Evolutionary conservation across 1,139 yeast species (phyloP), one percentile per base, ranked within the genome.

Genomic region (Debaryomyces sp.): DNA sequence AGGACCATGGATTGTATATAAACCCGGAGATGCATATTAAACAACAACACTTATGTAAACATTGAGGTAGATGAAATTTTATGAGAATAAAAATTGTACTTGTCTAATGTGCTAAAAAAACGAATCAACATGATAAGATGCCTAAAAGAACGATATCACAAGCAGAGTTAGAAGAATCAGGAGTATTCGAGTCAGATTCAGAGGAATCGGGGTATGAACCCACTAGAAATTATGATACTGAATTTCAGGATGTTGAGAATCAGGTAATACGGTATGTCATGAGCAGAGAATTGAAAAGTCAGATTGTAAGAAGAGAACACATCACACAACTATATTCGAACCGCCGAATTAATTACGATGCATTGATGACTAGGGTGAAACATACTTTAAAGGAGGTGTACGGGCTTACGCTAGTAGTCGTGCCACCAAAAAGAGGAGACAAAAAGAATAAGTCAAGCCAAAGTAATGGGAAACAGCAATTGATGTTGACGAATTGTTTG

Each of bases 401-500:
- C 52, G 80, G 78, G 1, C 48, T 74, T 44, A 54, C 62, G 21
- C 53, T 74, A 36, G 62, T 56, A 33, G 61, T 60, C 40, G 51
- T 61, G 10, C 61, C 66, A 4, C 43, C 47, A 18, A 43, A 50
- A 27, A 53, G 53, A 17, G 43, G 46, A 8, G 52, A 41, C 21
- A 45, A 46, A 27, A 42, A 49, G 43, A 48, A 45, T 43, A 48
- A 39, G 18, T 43, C 53, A 36, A 34, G 40, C 39, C 50, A 50
- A 44, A 43, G 50, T 35, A 41, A 32, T 36, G 43, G 44, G 24
- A 43, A 50, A 50, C 54, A 52, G 35, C 58, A 58, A 24, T 60
- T 54, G 55, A 59, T 50, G 27, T 40, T 67, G 46, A 64, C 61
- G 2, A 63, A 53, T 49, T 50, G 53, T 40, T 57, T 74, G 41